These are phyloP conservation scores for Domatiomyces globalis DNA, from an alignment of 2,329 filamentous ascomycete genomes.

Conservation along the genomic window DNA sequence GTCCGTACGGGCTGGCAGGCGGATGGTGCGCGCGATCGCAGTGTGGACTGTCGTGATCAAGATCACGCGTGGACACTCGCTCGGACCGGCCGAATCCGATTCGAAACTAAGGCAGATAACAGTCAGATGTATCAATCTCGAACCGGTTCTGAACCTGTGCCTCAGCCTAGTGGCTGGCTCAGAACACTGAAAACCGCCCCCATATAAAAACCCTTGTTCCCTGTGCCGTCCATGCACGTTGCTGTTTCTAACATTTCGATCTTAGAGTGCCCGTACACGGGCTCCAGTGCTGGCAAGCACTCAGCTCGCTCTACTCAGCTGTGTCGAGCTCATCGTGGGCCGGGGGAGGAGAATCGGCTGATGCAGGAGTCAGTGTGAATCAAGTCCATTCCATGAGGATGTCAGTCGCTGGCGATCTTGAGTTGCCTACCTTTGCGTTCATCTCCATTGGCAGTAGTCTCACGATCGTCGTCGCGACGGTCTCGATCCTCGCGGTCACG, in stretches of 20 bases:
- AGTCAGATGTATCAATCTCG: not conserved
- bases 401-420: slow-evolving; percentile 11
- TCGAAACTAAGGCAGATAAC: not conserved
- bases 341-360: slow-evolving; percentile 61
- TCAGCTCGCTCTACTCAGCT: slow-evolving; percentile 44
- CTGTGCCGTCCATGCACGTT: not conserved
- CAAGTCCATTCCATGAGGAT: too few species aligned
- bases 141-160: not conserved
- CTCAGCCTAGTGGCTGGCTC: not conserved
- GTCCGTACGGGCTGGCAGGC: not conserved
- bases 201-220: not conserved
- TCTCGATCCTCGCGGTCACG: slow-evolving; percentile 53
- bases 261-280: not conserved
- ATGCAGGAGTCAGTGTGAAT: slow-evolving; percentile 24
- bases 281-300: not conserved
- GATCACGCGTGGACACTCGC: not conserved
- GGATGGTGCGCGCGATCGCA: not conserved
- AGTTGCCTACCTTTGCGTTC: slow-evolving; percentile 67
- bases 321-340: slow-evolving; percentile 92
- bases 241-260: not conserved
- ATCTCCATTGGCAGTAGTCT: slow-evolving; percentile 69
- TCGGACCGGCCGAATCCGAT: not conserved
- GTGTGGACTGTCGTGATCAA: not conserved
- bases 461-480: slow-evolving; percentile 55
- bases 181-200: not conserved